Conservation (phyloP, 169 alveolate species). For the Eimeria tenella region DNA sequence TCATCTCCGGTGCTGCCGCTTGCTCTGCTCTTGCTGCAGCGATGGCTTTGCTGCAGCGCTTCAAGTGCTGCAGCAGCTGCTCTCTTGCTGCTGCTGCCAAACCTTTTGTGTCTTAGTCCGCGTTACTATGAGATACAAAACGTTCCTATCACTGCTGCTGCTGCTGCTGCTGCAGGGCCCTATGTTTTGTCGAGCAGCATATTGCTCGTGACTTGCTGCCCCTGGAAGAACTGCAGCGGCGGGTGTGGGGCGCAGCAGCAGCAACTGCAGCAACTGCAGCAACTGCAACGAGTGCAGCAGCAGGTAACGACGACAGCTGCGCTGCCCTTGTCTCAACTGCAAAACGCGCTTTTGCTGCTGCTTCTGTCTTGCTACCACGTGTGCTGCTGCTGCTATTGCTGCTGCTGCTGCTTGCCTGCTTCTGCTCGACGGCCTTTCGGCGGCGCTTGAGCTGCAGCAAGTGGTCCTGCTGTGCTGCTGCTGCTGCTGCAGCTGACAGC, state of each 20-base stretch:
- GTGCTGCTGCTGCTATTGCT: constrained; percentile 36
- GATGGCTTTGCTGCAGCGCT: background rate
- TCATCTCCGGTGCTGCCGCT: background rate
- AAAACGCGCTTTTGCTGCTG: background rate
- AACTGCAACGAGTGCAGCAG: background rate
- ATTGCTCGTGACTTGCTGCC: constrained; percentile 40
- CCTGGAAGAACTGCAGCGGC: constrained; percentile 18
- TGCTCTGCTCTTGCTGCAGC: background rate
- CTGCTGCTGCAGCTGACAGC: constrained; percentile 18
- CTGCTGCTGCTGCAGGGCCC: constrained; percentile 56
- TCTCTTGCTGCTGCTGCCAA: constrained; percentile 16
- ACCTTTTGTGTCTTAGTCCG: background rate
- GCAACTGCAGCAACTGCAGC: background rate
- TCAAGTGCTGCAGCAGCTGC: background rate
- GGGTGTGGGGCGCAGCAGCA: constrained; percentile 37
- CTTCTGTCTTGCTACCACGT: background rate
- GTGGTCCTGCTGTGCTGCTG: background rate
- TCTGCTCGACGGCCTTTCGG: background rate
- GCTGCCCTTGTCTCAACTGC: background rate
- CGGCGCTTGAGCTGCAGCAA: background rate
- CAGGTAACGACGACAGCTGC: background rate
- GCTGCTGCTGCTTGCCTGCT: background rate
- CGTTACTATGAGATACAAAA: background rate
- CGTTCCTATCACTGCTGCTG: background rate
- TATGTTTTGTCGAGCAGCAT: constrained; percentile 27